phyloP scores from a whole-genome alignment of 1,139 yeast genomes.

The Suhomyces kunorum region DNA sequence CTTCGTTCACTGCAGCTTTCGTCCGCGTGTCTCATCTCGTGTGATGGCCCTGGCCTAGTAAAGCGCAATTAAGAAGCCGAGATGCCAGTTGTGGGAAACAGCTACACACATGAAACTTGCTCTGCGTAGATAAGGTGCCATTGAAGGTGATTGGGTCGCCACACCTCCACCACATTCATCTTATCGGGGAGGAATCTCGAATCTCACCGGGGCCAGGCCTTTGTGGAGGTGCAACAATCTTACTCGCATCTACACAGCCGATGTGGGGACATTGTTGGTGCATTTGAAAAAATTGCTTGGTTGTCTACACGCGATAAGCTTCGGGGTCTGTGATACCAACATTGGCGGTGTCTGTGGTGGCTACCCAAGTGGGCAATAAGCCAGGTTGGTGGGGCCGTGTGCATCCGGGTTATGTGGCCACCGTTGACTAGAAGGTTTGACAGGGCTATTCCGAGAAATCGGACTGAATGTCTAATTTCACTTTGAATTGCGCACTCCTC shows the following conservation, averaged over 20 bases:
- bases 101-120: conserved; percentile 2
- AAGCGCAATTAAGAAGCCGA: neutral
- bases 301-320: conserved; percentile 5
- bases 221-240: neutral
- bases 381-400: too few relatives aligned
- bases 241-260: conserved; percentile 3
- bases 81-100: neutral
- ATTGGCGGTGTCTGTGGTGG: too few relatives aligned
- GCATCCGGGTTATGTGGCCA: too few relatives aligned
- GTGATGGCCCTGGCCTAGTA: neutral
- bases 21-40: neutral
- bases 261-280: conserved; percentile 11
- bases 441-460: neutral
- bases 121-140: neutral
- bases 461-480: neutral
- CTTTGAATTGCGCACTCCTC: conserved; percentile 4
- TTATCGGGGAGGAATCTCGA: too few relatives aligned
- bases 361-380: too few relatives aligned
- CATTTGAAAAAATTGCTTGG: conserved; percentile 2
- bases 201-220: too few relatives aligned
- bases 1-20: neutral
- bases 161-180: neutral
- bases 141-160: neutral
- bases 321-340: too few relatives aligned
- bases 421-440: too few relatives aligned